Percentiles rank a stretch among this genome's conserved stretches.
Conservation (phyloP, 1,284 basidiomycete species). For the Pisolithus thermaeus region DNA sequence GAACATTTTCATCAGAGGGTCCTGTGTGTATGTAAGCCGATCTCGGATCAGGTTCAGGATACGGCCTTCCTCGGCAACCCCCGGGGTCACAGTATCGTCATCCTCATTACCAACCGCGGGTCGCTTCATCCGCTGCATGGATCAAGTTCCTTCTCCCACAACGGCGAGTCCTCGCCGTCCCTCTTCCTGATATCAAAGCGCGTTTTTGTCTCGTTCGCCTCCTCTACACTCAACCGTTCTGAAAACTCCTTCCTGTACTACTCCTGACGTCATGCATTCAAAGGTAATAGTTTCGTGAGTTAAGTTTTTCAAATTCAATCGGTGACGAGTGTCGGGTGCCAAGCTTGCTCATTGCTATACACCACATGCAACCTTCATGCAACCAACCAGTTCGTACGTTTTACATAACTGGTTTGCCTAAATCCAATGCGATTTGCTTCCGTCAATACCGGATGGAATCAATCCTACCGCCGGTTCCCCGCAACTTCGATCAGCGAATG, state of each 20-base stretch:
- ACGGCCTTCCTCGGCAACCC: neutral
- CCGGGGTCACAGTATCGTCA: neutral
- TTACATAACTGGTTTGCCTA: no score
- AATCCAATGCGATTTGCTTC: neutral
- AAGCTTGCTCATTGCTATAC: neutral
- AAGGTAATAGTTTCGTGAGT: neutral
- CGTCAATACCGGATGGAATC: neutral
- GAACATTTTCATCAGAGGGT: slow-evolving; percentile 6
- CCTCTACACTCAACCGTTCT: no score
- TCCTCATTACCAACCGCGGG: neutral
- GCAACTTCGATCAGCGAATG: no score
- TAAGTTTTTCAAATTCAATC: neutral
- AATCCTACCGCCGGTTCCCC: neutral
- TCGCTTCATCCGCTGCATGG: neutral
- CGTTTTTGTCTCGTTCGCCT: no score
- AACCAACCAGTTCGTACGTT: neutral
- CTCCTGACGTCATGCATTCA: no score
- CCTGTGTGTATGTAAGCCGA: neutral
- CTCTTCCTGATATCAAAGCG: neutral
- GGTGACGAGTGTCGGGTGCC: neutral
- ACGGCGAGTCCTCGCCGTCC: neutral
- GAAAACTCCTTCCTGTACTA: no score
- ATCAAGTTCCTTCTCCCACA: neutral
- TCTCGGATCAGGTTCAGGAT: neutral
- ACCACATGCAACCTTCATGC: neutral